Base-by-base conservation (phyloP, 495 filamentous ascomycete species). In the Trichoderma virens region DNA sequence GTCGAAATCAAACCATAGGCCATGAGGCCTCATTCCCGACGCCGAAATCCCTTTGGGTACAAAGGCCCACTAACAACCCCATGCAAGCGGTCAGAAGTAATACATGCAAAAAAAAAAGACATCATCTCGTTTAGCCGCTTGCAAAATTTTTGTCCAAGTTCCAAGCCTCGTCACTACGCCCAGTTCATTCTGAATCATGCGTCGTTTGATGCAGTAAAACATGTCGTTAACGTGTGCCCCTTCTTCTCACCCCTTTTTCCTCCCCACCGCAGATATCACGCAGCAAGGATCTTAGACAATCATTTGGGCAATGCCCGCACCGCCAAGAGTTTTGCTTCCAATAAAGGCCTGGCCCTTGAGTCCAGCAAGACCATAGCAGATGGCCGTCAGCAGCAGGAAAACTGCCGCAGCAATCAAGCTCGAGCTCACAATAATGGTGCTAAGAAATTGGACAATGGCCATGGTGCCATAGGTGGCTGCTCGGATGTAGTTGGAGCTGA, bases 401-500 rank as follows among this genome's bases (percentile, higher is more conserved):
- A 97, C 82, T 6, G 93, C 94, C 3, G 91, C 90, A 0, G 91
- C 94, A 64, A 99, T 87, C 73, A 99, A 77, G 66, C 85, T 90
- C 25, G 86, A 90, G 14, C 80, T 73, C 14, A 79, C 70, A 38
- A 82, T 67, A 56, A 92, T 80, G 34, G 87, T 65, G 71, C 90
- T 93, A 61, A 93, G 75, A 86, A 88, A 98, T 72, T 97, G 92
- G 38, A 94, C 76, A 47, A 86, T 68, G 70, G 88, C 90, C 88
- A 97, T 91, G 71, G 84, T 76, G 64, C 75, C 71, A 77, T 99
- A 99, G 76, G 96, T 88, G 61, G 78, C 89, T n/a, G 93, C 93
- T 76, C 95, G 92, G 89, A 93, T 96, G 80, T 90, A 97, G 79
- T 96, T 97, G 59, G 92, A 91, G 45, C 91, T 90, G 80, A 99